Evolutionary conservation across 1,284 basidiomycete genomes (phyloP), one percentile per base, ranked within the genome.

Genomic region (Irpex sp.): DNA sequence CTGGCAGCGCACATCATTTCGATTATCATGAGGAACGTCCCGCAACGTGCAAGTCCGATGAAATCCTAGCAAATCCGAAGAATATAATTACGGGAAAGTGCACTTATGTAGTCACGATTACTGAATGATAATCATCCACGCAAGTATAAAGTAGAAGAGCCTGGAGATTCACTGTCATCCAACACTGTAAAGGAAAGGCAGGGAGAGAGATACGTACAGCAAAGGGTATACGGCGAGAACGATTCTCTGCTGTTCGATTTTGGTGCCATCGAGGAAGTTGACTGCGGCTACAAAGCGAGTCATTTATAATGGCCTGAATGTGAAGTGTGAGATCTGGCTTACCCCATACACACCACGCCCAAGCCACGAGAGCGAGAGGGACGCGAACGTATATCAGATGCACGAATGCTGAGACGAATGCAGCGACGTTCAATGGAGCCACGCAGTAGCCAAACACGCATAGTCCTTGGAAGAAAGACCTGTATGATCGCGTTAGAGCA

Each of bases 271-370:
- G 68, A 97, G 81, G 76, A 97, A 97, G 75, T 96, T 96, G 61
- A 96, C 88, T 36, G 94, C 90, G 2, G 94, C 94, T 97, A 60
- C 19, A 59, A 59, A 62, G 47, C 16, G 33, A 28, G 23, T 21
- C 33, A 35, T 7, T 7, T 10, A 45, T 33, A 5, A 6, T 33
- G 5, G 28, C 7, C 23, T 16, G n/a, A 57, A 64, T 21, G 61
- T 37, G 18, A 48, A 49, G 57, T 35, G 35, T 55, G 14, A n/a
- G 37, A 28, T 23, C 14, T 77, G n/a, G n/a, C 82, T 68, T 69
- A 96, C 94, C 94, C 94, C 94, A 98, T 59, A 96, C 90, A 72
- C 89, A 93, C 95, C 95, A 98, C 42, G 82, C 93, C 89, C 93
- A 96, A 21, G 91, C 90, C 16, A 86, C 80, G 18, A 96, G 73